These are phyloP conservation scores for Didymella exigua DNA, from an alignment of 2,329 filamentous ascomycete species.

Conservation along the genomic window DNA sequence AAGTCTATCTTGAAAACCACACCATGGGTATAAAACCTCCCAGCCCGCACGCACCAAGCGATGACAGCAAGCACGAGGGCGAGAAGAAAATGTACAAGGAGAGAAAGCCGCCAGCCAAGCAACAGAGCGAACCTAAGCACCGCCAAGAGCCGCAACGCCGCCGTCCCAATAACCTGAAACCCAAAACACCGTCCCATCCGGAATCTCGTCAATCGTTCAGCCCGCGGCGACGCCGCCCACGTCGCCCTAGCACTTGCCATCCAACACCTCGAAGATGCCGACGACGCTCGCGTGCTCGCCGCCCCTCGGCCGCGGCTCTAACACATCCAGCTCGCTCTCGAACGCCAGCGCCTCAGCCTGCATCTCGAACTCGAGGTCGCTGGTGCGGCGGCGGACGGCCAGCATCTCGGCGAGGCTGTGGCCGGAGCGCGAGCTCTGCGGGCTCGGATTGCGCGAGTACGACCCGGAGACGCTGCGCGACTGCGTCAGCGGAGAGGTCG, in stretches of 20 bases:
- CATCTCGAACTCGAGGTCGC: conserved; percentile 44
- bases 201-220: conserved; percentile 4
- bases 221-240: neutral
- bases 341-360: conserved; percentile 43
- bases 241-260: conserved; percentile 34
- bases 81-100: conserved; percentile 14
- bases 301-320: conserved; percentile 41
- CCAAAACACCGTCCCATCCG: conserved; percentile 5
- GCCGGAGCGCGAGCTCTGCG: conserved; percentile 11
- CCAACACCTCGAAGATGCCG: conserved; percentile 48
- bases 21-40: conserved; percentile 13
- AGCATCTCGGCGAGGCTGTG: conserved; percentile 40
- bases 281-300: conserved; percentile 36
- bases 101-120: neutral
- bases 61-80: neutral
- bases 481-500: conserved; percentile 36
- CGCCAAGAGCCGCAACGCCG: conserved; percentile 1
- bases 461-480: neutral
- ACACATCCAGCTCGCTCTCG: conserved; percentile 34
- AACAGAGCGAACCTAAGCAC: neutral
- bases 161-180: neutral
- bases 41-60: neutral
- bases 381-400: conserved; percentile 41
- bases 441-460: conserved; percentile 27
- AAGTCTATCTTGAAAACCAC: conserved; percentile 12